Percentiles rank a stretch among this genome's conserved stretches.
These are phyloP conservation scores for Annulohypoxylon bovei DNA, from an alignment of 495 filamentous ascomycete genomes.

Conservation along the genomic window DNA sequence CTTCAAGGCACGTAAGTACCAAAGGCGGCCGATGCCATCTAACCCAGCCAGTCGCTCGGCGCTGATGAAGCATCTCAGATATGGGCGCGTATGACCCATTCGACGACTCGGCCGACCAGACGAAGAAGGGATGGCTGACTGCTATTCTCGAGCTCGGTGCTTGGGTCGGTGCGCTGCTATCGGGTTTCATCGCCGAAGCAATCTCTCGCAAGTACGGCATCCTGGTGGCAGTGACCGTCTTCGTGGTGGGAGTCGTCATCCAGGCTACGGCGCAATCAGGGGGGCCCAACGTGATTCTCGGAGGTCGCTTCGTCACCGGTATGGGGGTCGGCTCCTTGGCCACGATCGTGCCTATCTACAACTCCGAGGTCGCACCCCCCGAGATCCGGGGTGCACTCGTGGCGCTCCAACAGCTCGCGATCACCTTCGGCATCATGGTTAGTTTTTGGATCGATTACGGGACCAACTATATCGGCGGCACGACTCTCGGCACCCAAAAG, in stretches of 20 bases:
- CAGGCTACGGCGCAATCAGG: constrained; percentile 69
- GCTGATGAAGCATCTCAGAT: constrained; percentile 55
- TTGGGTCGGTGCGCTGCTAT: constrained; percentile 80
- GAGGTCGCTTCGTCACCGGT: constrained; percentile 79
- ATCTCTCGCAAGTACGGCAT: constrained; percentile 80
- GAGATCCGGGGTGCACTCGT: constrained; percentile 75
- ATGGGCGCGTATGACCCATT: constrained; percentile 70
- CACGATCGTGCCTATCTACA: constrained; percentile 75
- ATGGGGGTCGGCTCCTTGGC: constrained; percentile 77
- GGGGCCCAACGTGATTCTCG: constrained; percentile 71
- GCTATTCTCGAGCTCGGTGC: constrained; percentile 85
- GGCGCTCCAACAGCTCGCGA: constrained; percentile 81
- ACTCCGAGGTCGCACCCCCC: constrained; percentile 71
- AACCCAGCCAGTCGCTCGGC: not conserved
- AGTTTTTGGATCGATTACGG: constrained; percentile 87
- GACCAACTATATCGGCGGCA: constrained; percentile 82
- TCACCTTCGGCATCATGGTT: constrained; percentile 84
- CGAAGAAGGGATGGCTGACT: constrained; percentile 80
- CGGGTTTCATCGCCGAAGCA: constrained; percentile 78
- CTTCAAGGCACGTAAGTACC: constrained; percentile 58
- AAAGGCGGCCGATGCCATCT: not conserved
- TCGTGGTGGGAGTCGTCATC: constrained; percentile 79
- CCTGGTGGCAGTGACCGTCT: constrained; percentile 74
- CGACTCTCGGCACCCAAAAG: constrained; percentile 63
- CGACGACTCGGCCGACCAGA: constrained; percentile 60